Conservation (phyloP, 495 filamentous ascomycete genomes). For the Thermothielavioides terrestris region DNA sequence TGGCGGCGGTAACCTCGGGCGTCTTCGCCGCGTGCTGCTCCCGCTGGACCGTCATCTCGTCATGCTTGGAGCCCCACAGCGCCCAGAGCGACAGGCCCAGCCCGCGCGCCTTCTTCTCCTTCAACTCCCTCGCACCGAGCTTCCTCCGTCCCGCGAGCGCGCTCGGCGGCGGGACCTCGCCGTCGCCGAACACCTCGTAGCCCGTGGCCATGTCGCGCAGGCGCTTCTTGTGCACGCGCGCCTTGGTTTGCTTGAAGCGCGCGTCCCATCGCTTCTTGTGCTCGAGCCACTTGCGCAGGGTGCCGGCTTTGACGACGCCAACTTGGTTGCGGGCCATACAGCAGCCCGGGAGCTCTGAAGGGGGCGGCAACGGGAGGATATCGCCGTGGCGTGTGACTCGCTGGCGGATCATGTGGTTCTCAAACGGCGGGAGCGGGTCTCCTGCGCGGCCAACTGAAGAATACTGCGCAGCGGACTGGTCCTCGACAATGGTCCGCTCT, state of each 20-base stretch:
- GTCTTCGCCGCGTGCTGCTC: slow-evolving; percentile 35
- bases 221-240: slow-evolving; percentile 58
- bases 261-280: slow-evolving; percentile 62
- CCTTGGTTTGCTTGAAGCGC: slow-evolving; percentile 57
- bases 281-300: slow-evolving; percentile 74
- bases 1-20: slow-evolving; percentile 17
- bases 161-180: slow-evolving; percentile 72
- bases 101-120: slow-evolving; percentile 50
- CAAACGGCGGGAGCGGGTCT: slow-evolving; percentile 70
- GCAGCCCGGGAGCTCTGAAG: slow-evolving; percentile 53
- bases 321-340: slow-evolving; percentile 53
- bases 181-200: slow-evolving; percentile 57
- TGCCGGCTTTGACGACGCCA: slow-evolving; percentile 68
- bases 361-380: slow-evolving; percentile 55
- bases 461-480: not conserved
- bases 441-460: slow-evolving; percentile 64
- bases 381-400: slow-evolving; percentile 67
- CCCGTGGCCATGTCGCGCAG: slow-evolving; percentile 61
- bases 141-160: slow-evolving; percentile 63
- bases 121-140: slow-evolving; percentile 22
- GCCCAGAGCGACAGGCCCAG: slow-evolving; percentile 77
- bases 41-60: slow-evolving; percentile 56
- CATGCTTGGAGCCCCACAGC: slow-evolving; percentile 78
- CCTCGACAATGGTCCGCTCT: not conserved
- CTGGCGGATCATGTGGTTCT: slow-evolving; percentile 84